Evolutionary conservation across 1,139 yeast genomes (phyloP).

Genomic region (Fermentozyma sake): DNA sequence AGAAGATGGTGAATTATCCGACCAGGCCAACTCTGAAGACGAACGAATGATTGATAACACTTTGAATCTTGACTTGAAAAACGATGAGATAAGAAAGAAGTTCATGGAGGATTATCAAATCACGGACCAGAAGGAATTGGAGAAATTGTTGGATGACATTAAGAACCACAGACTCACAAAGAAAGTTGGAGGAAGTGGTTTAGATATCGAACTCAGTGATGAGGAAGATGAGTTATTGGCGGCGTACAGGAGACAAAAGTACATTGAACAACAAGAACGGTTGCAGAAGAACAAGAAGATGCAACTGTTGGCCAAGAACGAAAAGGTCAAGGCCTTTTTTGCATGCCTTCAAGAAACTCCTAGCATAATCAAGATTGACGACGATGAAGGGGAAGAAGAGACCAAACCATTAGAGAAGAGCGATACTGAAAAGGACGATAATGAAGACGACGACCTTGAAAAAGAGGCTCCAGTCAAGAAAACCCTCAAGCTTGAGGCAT

Average conservation of each 20-base stretch:
- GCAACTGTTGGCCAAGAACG: slow-evolving; percentile 42
- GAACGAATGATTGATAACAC: slow-evolving; percentile 80
- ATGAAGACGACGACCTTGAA: slow-evolving; percentile 11
- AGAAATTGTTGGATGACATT: slow-evolving; percentile 73
- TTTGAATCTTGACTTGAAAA: slow-evolving; percentile 53
- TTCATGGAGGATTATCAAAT: slow-evolving; percentile 66
- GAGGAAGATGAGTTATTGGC: slow-evolving; percentile 61
- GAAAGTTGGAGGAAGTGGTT: slow-evolving; percentile 50
- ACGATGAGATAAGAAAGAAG: slow-evolving; percentile 55
- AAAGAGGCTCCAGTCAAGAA: slow-evolving; percentile 16
- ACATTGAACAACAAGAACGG: slow-evolving; percentile 52
- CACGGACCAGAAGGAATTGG: slow-evolving; percentile 67
- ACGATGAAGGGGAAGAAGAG: slow-evolving; percentile 22
- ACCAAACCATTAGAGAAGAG: too few species aligned
- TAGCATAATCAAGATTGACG: slow-evolving; percentile 20
- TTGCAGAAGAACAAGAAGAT: slow-evolving; percentile 51
- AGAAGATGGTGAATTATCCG: slow-evolving; percentile 64
- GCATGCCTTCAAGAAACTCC: slow-evolving; percentile 57
- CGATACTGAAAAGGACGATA: slow-evolving; percentile 7
- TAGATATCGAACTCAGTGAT: slow-evolving; percentile 62
- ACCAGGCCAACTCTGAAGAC: slow-evolving; percentile 69
- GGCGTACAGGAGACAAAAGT: slow-evolving; percentile 48
- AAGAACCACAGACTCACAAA: slow-evolving; percentile 77
- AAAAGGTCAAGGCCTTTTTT: slow-evolving; percentile 70
- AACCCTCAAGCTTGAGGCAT: slow-evolving; percentile 39